Evolutionary conservation across 2,329 filamentous ascomycete species (phyloP).

Genomic region (Parastagonospora nodorum): DNA sequence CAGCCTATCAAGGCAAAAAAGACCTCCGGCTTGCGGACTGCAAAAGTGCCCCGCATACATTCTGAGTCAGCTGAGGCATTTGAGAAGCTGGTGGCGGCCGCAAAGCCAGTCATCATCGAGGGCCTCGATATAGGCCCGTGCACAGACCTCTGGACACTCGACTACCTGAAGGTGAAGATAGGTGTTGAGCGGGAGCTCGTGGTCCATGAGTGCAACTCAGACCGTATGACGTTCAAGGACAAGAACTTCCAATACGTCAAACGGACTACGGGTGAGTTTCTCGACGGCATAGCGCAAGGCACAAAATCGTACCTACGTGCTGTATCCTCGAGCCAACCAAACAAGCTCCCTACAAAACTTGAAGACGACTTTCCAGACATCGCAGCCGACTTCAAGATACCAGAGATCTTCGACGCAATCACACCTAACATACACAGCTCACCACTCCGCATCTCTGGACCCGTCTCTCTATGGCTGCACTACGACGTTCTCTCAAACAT

Average conservation of each 20-base stretch:
- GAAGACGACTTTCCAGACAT: slow-evolving; percentile 73
- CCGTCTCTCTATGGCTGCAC: slow-evolving; percentile 86
- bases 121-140: slow-evolving; percentile 71
- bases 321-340: slow-evolving; percentile 70
- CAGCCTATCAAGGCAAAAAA: slow-evolving; percentile 16
- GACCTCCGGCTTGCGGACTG: slow-evolving; percentile 10
- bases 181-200: slow-evolving; percentile 61
- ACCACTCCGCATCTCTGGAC: slow-evolving; percentile 77
- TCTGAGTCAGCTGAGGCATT: slow-evolving; percentile 64
- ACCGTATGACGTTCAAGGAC: slow-evolving; percentile 76
- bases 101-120: slow-evolving; percentile 69
- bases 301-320: slow-evolving; percentile 77
- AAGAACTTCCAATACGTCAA: slow-evolving; percentile 84
- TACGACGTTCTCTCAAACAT: slow-evolving; percentile 92
- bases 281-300: slow-evolving; percentile 62
- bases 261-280: slow-evolving; percentile 69
- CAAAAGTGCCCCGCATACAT: slow-evolving; percentile 57
- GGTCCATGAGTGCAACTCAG: slow-evolving; percentile 70
- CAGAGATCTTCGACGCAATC: slow-evolving; percentile 52
- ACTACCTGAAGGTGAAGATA: slow-evolving; percentile 65
- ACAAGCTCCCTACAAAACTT: slow-evolving; percentile 71
- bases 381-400: slow-evolving; percentile 71
- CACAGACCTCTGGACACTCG: slow-evolving; percentile 67
- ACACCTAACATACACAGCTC: slow-evolving; percentile 73
- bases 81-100: slow-evolving; percentile 59